Base-by-base conservation (phyloP, 2,329 filamentous ascomycete species). In the Pseudocercospora crystallina region DNA sequence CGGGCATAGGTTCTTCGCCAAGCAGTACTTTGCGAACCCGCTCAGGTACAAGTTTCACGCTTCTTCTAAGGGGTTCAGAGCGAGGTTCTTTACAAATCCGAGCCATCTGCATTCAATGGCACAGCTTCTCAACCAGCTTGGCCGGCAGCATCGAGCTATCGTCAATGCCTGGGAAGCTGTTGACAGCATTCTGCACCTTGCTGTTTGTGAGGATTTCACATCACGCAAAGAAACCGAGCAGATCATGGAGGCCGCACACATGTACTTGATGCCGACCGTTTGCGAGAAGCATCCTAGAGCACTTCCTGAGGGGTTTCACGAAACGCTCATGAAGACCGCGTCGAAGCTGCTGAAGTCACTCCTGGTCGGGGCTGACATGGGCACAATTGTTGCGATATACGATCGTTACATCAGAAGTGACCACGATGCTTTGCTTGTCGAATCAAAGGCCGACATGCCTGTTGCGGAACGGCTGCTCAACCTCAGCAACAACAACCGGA, bases 271-370 rank as follows among this genome's bases (percentile, higher is more conserved):
- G 14, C 63, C 62, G 8, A 39, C 54, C 12, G 54, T 65, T n/a
- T 60, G 61, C 20, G 59, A 60, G 32, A 68, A 66, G 44, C 62
- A 64, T 39, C 61, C 64, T 9, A 59, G 65, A 33, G 62, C 59
- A 8, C 48, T 68, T 11, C 63, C 63, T 2, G 36, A 48, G 2
- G 44, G 48, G 14, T 62, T 68, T 30, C 65, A 68, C 47, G 51
- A 51, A 12, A 41, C 49, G n/a, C 31, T 55, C 26, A 30, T 60
- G 12, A 37, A 50, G 13, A 39, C 38, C 12, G 37, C 48, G 12
- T 20, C 44, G 31, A 36, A 29, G 20, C 30, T 44, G 40, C 43
- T 56, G 4, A n/a, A 29, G 39, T 40, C 15, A 8, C 17, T 53
- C 30, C 29, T 47, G 47, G n/a, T 33, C 8, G 13, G 15, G 11